Evolutionary conservation across 2,329 filamentous ascomycete species (phyloP).

Genomic region (Fusarium paranaense): DNA sequence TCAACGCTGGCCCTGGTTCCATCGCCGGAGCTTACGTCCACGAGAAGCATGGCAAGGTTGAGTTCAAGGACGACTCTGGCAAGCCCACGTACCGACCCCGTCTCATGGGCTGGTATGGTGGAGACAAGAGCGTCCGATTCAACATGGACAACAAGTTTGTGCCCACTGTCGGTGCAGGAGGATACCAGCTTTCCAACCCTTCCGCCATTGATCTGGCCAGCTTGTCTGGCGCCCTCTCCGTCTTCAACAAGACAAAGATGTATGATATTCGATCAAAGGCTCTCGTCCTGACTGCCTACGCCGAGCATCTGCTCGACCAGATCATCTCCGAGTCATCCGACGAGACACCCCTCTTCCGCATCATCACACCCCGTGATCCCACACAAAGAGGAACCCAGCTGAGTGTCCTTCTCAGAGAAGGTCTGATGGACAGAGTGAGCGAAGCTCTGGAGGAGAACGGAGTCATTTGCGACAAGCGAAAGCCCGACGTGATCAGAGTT

Average conservation of each 20-base stretch:
- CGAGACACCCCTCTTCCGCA: slow-evolving; percentile 59
- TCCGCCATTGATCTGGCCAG: slow-evolving; percentile 81
- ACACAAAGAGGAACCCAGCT: slow-evolving; percentile 81
- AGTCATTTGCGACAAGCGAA: slow-evolving; percentile 84
- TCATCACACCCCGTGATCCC: slow-evolving; percentile 78
- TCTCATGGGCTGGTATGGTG: slow-evolving; percentile 89
- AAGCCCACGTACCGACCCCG: slow-evolving; percentile 68
- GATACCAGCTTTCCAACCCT: slow-evolving; percentile 88
- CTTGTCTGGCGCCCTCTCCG: slow-evolving; percentile 77
- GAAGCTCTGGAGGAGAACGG: slow-evolving; percentile 73
- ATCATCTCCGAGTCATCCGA: slow-evolving; percentile 51
- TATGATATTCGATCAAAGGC: slow-evolving; percentile 76
- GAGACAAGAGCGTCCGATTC: slow-evolving; percentile 81
- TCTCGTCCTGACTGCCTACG: slow-evolving; percentile 78
- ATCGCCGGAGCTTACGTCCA: slow-evolving; percentile 88
- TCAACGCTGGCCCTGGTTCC: slow-evolving; percentile 85
- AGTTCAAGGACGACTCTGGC: slow-evolving; percentile 50
- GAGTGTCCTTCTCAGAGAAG: slow-evolving; percentile 76
- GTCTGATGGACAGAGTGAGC: slow-evolving; percentile 76
- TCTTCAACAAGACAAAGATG: slow-evolving; percentile 81
- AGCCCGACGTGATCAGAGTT: slow-evolving; percentile 85
- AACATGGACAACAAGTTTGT: slow-evolving; percentile 85
- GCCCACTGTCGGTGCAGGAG: slow-evolving; percentile 81
- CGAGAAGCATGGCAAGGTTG: slow-evolving; percentile 74
- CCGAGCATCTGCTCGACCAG: slow-evolving; percentile 73